phyloP scores from a whole-genome alignment of 768 basidiomycete species.

The Mycena filopes region DNA sequence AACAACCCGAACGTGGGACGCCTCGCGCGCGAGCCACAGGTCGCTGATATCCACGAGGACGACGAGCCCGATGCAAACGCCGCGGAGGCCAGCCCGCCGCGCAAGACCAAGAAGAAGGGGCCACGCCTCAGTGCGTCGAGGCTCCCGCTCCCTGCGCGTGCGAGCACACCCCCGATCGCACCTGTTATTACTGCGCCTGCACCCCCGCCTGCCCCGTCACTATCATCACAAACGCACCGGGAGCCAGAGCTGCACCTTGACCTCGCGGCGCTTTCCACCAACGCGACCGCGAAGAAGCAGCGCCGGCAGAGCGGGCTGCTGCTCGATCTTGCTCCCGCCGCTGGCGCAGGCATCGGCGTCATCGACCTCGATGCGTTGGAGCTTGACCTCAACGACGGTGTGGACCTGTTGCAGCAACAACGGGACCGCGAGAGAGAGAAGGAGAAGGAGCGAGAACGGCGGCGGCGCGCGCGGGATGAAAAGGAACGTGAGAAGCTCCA shows the following conservation, averaged over 20 bases:
- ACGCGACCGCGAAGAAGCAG: slow-evolving; percentile 47
- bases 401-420: slow-evolving; percentile 15
- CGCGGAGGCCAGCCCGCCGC: slow-evolving; percentile 22
- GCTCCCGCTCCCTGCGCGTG: slow-evolving; percentile 31
- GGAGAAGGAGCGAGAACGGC: slow-evolving; percentile 48
- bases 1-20: slow-evolving; percentile 35
- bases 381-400: slow-evolving; percentile 27
- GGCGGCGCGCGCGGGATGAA: slow-evolving; percentile 33
- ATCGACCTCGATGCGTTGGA: slow-evolving; percentile 36
- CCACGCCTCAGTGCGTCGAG: slow-evolving; percentile 48
- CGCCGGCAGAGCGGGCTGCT: slow-evolving; percentile 54
- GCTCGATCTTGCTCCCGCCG: slow-evolving; percentile 39
- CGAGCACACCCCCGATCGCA: slow-evolving; percentile 27
- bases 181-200: not conserved
- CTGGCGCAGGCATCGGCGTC: slow-evolving; percentile 27
- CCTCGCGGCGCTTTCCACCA: slow-evolving; percentile 18
- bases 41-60: slow-evolving; percentile 38
- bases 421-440: slow-evolving; percentile 59
- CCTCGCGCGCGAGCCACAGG: slow-evolving; percentile 56
- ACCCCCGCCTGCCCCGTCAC: not conserved
- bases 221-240: too few relatives aligned
- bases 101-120: slow-evolving; percentile 42
- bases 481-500: slow-evolving; percentile 37
- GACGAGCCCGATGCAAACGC: slow-evolving; percentile 29
- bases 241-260: slow-evolving; percentile 16